These are phyloP conservation scores for Amanita muscaria DNA, from an alignment of 768 basidiomycete genomes.

Conservation along the genomic window DNA sequence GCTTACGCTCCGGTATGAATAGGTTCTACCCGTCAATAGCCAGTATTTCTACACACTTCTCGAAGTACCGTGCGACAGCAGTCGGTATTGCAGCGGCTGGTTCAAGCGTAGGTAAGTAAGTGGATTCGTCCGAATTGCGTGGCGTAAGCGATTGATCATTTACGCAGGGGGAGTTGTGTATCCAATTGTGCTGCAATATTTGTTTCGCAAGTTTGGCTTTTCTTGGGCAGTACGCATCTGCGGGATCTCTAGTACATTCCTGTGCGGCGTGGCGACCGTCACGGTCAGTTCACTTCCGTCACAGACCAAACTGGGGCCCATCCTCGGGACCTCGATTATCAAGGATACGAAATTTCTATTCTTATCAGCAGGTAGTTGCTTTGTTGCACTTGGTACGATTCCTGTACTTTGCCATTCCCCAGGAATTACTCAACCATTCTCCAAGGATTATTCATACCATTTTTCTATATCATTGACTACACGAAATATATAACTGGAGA, in stretches of 20 bases:
- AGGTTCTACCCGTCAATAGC: constrained; percentile 68
- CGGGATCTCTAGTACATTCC: constrained; percentile 38
- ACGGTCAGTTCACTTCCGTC: constrained; percentile 33
- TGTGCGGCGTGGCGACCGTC: constrained; percentile 37
- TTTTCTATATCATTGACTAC: constrained; percentile 61
- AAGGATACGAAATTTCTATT: constrained; percentile 45
- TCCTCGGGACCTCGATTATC: constrained; percentile 27
- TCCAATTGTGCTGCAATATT: constrained; percentile 51
- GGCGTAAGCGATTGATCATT: neutral
- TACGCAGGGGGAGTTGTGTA: constrained; percentile 57
- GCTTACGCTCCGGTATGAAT: constrained; percentile 9
- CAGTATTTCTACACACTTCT: constrained; percentile 59
- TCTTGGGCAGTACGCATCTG: constrained; percentile 55
- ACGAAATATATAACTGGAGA: constrained; percentile 35
- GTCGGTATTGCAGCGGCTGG: constrained; percentile 65
- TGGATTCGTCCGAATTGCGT: neutral
- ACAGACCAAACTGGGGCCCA: constrained; percentile 20
- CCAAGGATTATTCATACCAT: constrained; percentile 59
- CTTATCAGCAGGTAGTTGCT: constrained; percentile 43
- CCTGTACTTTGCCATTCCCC: neutral
- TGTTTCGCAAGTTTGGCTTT: constrained; percentile 50
- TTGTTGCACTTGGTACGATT: constrained; percentile 53
- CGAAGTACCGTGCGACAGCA: constrained; percentile 58
- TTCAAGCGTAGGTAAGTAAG: constrained; percentile 47
- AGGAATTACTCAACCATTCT: neutral